Base-by-base conservation (phyloP, 768 basidiomycete species). In the Trametes cubensis region DNA sequence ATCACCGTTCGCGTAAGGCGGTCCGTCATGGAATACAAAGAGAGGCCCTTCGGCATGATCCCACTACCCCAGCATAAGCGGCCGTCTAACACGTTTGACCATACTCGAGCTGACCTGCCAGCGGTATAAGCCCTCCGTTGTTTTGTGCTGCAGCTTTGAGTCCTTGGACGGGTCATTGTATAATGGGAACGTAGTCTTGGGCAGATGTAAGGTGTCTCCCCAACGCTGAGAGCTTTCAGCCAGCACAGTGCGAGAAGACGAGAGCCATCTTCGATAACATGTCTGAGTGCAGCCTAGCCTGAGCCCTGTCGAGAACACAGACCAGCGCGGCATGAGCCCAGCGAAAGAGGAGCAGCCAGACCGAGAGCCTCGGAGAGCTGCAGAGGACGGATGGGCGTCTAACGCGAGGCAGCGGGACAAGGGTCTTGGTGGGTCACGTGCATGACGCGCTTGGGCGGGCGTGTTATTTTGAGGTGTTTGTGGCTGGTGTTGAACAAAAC, bases 1-100 rank as follows among this genome's bases (percentile, higher is more conserved):
- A 72, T 92, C 85, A 0, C 97, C 97, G 71, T 99, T 99, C 2
- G 96, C 96, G 70, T 98, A 98, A 0, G 97, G 97, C 34, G 96
- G 96, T 0, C 96, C 97, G 73, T 99, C 96, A 66, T 96, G 95
- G 54, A 95, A 79, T 14, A 97, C 88, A 69, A 95, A 98, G 30
- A 86, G 70, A 1, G 86, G 84, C 3, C 90, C 83, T 38, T 81
- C 77, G 14, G 79, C 83, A 68, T 90, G 85, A 63, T 85, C 77
- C 76, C 80, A 83, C 93, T 95, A 69, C 18, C 25, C 55, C 53
- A 28, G 55, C 15, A 39, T 34, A 51, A 46, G 57, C 54, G n/a
- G 39, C 28, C 8, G 30, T 3, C 54, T 21, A 11, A 62, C 2
- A 4, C 21, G 38, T 34, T 17, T 4, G 21, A 15, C 57, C 55